phyloP scores from a whole-genome alignment of 768 basidiomycete genomes.

The Goffeauzyma gilvescens region DNA sequence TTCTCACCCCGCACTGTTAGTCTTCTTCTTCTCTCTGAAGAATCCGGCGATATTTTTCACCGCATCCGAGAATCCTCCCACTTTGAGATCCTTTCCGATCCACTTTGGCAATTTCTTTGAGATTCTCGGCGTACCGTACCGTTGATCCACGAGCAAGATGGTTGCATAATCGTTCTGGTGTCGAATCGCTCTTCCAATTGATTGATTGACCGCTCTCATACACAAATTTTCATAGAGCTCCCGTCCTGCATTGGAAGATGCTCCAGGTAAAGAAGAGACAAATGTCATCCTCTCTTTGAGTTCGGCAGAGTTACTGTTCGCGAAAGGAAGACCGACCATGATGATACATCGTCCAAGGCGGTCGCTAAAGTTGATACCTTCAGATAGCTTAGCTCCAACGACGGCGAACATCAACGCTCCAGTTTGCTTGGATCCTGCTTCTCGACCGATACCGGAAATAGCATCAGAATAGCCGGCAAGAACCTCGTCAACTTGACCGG shows the following conservation, averaged over 20 bases:
- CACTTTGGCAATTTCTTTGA: constrained; percentile 70
- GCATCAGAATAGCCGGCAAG: constrained; percentile 54
- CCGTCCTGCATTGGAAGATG: constrained; percentile 30
- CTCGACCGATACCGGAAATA: constrained; percentile 18
- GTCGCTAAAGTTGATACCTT: constrained; percentile 56
- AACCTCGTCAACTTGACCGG: constrained; percentile 50
- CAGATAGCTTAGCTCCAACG: constrained; percentile 90
- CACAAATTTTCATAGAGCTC: constrained; percentile 55
- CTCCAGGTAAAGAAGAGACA: constrained; percentile 40
- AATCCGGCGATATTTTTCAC: constrained; percentile 52
- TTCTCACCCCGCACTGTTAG: not conserved
- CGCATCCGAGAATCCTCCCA: constrained; percentile 51
- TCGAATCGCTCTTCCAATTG: constrained; percentile 90
- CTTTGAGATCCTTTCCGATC: constrained; percentile 49
- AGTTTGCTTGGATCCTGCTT: constrained; percentile 15
- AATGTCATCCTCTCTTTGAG: constrained; percentile 81
- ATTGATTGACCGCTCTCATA: constrained; percentile 71
- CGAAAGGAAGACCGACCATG: constrained; percentile 77
- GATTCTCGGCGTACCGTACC: constrained; percentile 54
- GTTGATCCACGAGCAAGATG: constrained; percentile 64
- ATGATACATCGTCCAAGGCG: constrained; percentile 68
- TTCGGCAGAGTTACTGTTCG: constrained; percentile 77
- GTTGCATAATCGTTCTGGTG: constrained; percentile 83
- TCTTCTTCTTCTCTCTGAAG: constrained; percentile 40
- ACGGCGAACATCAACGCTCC: constrained; percentile 84